Conservation (phyloP, 2,329 filamentous ascomycete species). For the Pestalotiopsis sp. region DNA sequence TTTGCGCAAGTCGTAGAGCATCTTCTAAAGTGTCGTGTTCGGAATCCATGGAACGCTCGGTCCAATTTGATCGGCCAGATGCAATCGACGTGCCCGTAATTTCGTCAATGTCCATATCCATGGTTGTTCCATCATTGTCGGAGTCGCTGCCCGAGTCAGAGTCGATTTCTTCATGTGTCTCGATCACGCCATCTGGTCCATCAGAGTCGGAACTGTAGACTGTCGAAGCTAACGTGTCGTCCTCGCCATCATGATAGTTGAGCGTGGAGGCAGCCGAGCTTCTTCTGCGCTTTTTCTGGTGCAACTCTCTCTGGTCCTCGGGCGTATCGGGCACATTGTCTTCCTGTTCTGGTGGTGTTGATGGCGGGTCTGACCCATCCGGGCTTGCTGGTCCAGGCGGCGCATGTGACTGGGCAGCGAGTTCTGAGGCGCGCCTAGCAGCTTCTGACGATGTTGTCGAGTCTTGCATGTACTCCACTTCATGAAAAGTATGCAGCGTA, state of each 20-base stretch:
- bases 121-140: constrained; percentile 74
- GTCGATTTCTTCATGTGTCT: constrained; percentile 55
- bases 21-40: constrained; percentile 73
- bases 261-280: constrained; percentile 69
- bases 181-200: constrained; percentile 55
- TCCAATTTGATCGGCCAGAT: constrained; percentile 54
- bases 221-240: constrained; percentile 74
- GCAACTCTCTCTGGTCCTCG: constrained; percentile 65
- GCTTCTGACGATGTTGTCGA: constrained; percentile 80
- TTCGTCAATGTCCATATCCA: constrained; percentile 79
- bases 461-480: constrained; percentile 86
- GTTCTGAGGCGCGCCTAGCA: constrained; percentile 71
- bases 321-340: constrained; percentile 61
- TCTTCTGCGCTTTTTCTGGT: constrained; percentile 63
- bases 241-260: constrained; percentile 67
- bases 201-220: constrained; percentile 73
- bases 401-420: constrained; percentile 36
- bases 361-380: constrained; percentile 59
- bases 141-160: constrained; percentile 52
- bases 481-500: constrained; percentile 95
- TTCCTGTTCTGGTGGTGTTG: constrained; percentile 66
- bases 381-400: constrained; percentile 30
- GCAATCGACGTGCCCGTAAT: constrained; percentile 69
- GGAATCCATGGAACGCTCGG: constrained; percentile 58
- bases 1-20: constrained; percentile 74